Percentiles rank a stretch among this genome's conserved stretches.
Evolutionary conservation across 2,329 filamentous ascomycete species (phyloP).

Genomic region (Chalaropsis ovoidea): DNA sequence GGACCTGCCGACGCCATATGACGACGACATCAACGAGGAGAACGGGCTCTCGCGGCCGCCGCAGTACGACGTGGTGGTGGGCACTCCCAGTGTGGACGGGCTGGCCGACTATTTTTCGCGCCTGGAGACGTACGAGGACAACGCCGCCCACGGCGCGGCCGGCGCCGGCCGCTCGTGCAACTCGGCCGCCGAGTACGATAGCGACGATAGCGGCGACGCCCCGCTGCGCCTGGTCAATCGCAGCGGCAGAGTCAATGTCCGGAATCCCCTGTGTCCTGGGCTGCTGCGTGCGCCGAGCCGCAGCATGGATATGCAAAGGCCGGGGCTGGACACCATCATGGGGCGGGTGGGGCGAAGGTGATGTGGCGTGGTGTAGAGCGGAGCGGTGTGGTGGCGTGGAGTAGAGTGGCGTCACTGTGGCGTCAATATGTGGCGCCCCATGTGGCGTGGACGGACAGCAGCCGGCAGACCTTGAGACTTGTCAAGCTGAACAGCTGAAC

Average conservation of each 20-base stretch:
- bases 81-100: constrained; percentile 54
- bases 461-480: no score
- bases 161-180: constrained; percentile 29
- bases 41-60: constrained; percentile 59
- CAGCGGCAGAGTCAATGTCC: constrained; percentile 47
- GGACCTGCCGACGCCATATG: constrained; percentile 31
- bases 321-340: constrained; percentile 33
- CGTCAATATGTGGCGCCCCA: not conserved
- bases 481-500: no score
- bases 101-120: constrained; percentile 82
- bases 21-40: constrained; percentile 28
- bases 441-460: no score
- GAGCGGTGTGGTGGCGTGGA: no score
- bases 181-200: constrained; percentile 32
- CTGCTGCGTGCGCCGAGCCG: constrained; percentile 44
- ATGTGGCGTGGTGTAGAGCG: not conserved
- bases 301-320: constrained; percentile 46
- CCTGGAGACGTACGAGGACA: constrained; percentile 57
- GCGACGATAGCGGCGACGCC: constrained; percentile 29
- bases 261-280: constrained; percentile 47
- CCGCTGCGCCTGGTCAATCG: constrained; percentile 41
- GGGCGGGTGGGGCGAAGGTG: constrained; percentile 21
- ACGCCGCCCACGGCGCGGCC: constrained; percentile 24
- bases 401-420: no score
- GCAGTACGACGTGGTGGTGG: constrained; percentile 70